Percentiles rank a stretch among this genome's conserved stretches.
phyloP scores from a whole-genome alignment of 495 filamentous ascomycete genomes.

The Hyaloscypha hepaticicola region DNA sequence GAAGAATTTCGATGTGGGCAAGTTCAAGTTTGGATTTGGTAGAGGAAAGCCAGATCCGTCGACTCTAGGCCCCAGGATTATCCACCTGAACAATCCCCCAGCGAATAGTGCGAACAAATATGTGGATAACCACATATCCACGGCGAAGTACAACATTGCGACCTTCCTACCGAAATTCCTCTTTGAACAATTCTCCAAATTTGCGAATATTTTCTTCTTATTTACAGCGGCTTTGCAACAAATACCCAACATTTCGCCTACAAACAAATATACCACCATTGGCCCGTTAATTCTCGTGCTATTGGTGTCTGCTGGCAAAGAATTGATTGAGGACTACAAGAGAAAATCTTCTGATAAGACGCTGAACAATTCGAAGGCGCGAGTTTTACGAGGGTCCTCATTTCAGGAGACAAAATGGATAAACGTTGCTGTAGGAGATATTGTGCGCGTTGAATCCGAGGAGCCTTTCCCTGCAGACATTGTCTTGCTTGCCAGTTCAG shows the following conservation, averaged over 20 bases:
- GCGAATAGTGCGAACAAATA: conserved; percentile 88
- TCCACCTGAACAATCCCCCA: conserved; percentile 95
- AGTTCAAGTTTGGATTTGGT: conserved; percentile 95
- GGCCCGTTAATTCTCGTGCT: conserved; percentile 87
- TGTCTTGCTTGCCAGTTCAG: conserved; percentile 87
- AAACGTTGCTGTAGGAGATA: conserved; percentile 89
- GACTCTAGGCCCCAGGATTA: conserved; percentile 86
- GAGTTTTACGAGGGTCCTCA: conserved; percentile 76
- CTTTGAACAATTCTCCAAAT: conserved; percentile 98
- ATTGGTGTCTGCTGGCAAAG: conserved; percentile 90
- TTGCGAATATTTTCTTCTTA: conserved; percentile 98
- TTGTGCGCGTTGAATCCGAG: conserved; percentile 92
- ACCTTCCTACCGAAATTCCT: conserved; percentile 98
- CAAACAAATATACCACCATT: conserved; percentile 94
- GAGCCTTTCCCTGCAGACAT: conserved; percentile 95
- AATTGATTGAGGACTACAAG: conserved; percentile 91
- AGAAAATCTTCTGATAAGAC: conserved; percentile 82
- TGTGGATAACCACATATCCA: conserved; percentile 94
- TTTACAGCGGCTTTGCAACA: conserved; percentile 96
- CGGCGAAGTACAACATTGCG: conserved; percentile 93
- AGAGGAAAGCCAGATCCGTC: conserved; percentile 83
- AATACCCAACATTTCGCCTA: conserved; percentile 92
- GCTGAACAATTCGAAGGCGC: conserved; percentile 85
- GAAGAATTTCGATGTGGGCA: conserved; percentile 65
- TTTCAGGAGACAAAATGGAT: conserved; percentile 92